A percentile compares a stretch with the other conserved stretches of the same genome.
Evolutionary conservation across 371 early-diverging fungal genomes (phyloP).

Genomic region (Lichtheimia hyalospora): DNA sequence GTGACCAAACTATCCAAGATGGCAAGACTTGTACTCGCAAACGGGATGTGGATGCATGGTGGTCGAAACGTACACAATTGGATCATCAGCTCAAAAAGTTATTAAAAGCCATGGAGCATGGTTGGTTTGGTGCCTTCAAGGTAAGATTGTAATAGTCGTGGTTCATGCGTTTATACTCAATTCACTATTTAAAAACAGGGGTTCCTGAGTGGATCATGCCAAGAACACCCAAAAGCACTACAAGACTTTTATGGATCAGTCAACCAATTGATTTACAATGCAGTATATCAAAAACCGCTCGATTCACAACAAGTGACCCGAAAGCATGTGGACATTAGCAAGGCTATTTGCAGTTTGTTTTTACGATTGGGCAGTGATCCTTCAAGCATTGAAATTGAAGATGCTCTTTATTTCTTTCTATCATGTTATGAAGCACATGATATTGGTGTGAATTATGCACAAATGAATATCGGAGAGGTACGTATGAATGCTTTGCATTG

Average conservation of each 20-base stretch:
- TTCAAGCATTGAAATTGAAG: slow-evolving; percentile 55
- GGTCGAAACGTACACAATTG: slow-evolving; percentile 65
- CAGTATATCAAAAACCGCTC: slow-evolving; percentile 11
- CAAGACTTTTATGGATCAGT: slow-evolving; percentile 21
- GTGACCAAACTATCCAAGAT: slow-evolving; percentile 51
- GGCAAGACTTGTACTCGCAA: slow-evolving; percentile 41
- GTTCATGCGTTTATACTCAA: neutral
- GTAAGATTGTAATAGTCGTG: slow-evolving; percentile 18
- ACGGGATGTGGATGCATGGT: slow-evolving; percentile 76
- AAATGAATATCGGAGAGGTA: slow-evolving; percentile 58
- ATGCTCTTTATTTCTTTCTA: slow-evolving; percentile 69
- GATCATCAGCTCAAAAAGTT: slow-evolving; percentile 67
- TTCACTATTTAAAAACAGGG: slow-evolving; percentile 16
- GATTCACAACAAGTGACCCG: slow-evolving; percentile 1
- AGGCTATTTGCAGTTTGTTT: slow-evolving; percentile 57
- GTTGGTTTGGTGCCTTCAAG: slow-evolving; percentile 85
- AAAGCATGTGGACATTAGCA: slow-evolving; percentile 41
- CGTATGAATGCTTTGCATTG: neutral
- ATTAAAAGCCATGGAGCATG: slow-evolving; percentile 62
- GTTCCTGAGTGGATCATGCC: slow-evolving; percentile 21
- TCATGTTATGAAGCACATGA: slow-evolving; percentile 63
- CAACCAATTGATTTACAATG: slow-evolving; percentile 12
- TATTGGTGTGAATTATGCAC: slow-evolving; percentile 44
- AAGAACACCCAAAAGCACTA: slow-evolving; percentile 21
- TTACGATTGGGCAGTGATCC: slow-evolving; percentile 58